phyloP scores from a whole-genome alignment of 2,329 filamentous ascomycete genomes.

The Cladorrhinum sp. region DNA sequence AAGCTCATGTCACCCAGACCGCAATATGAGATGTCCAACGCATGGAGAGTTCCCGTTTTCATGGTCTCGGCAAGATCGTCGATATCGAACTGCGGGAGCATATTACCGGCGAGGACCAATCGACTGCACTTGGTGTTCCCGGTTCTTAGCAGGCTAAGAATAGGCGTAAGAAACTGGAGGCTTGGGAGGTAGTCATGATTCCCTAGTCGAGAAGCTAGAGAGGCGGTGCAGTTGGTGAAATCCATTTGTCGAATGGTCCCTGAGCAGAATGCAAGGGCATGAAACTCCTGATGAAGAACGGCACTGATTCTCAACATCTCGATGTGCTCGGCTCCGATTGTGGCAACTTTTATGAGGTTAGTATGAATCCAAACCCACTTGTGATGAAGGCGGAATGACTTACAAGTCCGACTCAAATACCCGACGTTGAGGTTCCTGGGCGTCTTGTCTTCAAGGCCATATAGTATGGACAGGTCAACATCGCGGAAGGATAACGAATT shows the following conservation, averaged over 20 bases:
- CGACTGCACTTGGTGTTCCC: constrained; percentile 50
- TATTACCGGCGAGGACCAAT: constrained; percentile 49
- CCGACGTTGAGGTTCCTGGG: constrained; percentile 45
- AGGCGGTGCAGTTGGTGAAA: constrained; percentile 42
- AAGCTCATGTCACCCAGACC: constrained; percentile 49
- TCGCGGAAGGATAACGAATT: constrained; percentile 54
- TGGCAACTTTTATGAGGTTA: constrained; percentile 41
- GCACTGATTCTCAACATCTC: constrained; percentile 48
- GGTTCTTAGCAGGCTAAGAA: constrained; percentile 43
- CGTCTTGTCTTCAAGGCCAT: constrained; percentile 41
- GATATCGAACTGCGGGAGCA: constrained; percentile 45
- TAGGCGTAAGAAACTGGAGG: constrained; percentile 37
- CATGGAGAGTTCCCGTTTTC: constrained; percentile 37
- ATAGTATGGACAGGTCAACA: constrained; percentile 46
- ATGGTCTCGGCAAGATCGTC: constrained; percentile 42
- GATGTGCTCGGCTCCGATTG: constrained; percentile 42
- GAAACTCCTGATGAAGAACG: constrained; percentile 54
- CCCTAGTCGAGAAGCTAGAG: constrained; percentile 20
- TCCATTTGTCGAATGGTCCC: constrained; percentile 55
- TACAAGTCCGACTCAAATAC: constrained; percentile 52
- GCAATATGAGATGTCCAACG: constrained; percentile 50
- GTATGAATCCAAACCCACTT: constrained; percentile 13
- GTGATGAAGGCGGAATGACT: constrained; percentile 15
- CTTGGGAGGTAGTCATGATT: constrained; percentile 8
- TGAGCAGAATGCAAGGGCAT: constrained; percentile 53